Base-by-base conservation (phyloP, 176 grass and related monocot species). In the Alloteropsis semialata region DNA sequence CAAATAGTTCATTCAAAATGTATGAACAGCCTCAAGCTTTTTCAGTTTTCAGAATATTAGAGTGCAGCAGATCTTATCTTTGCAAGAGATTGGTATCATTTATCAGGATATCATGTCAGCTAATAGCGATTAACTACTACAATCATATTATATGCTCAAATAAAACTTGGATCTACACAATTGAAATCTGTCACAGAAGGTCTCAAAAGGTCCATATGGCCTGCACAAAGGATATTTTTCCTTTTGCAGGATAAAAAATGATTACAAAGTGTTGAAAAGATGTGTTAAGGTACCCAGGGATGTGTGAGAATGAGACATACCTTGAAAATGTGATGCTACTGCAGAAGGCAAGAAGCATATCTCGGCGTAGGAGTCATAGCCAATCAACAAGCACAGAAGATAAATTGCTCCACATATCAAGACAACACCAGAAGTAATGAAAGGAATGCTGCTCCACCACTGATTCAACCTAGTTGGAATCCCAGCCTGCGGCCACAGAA, bases 341-440 rank as follows among this genome's bases (percentile, higher is more conserved):
- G 37, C 79, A 77, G 88, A 92, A 82, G 96, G 96, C 76, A 90
- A 92, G 92, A 98, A 98, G 89, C 96, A 98, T 80, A 95, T 93
- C 82, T 95, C 82, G 7, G 2, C 37, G 16, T 90, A 98, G 72
- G 96, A 90, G 88, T 95, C 96, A 86, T 98, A 98, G 49, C 96
- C 96, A 86, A 88, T 72, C 80, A 98, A 85, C 80, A 98, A 85
- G 87, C 96, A 98, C 5, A 64, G 78, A 72, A 98, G 45, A 79
- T 98, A 98, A 69, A 98, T 98, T 0, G 74, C 70, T 39, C 86
- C 79, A 29, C 96, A 98, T 78, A 93, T 51, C 64, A 98, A 51
- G 71, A 91, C 65, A 79, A 95, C 79, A 50, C 96, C 87, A 10
- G 96, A 95, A 36, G 92, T 98, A 78, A 98, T 65, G 73, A 98